Conservation (phyloP, 2,329 filamentous ascomycete species). For the Colletotrichum acutatum region DNA sequence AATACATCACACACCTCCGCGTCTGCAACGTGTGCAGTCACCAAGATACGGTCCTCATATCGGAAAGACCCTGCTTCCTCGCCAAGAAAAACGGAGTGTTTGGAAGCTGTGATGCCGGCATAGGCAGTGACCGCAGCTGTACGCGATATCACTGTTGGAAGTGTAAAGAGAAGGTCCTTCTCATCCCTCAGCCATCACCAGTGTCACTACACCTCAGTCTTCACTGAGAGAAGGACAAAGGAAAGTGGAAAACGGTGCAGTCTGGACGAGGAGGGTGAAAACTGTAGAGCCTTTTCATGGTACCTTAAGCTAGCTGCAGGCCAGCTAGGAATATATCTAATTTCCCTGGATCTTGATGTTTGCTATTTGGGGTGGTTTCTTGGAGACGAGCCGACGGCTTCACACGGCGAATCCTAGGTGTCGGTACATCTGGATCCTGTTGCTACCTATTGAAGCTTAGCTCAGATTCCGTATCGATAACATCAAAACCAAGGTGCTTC, state of each 20-base stretch:
- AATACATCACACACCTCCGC: constrained; percentile 49
- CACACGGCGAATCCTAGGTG: not conserved
- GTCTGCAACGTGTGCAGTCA: constrained; percentile 47
- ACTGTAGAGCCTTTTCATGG: not conserved
- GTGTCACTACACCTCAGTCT: constrained; percentile 19
- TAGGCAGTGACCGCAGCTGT: constrained; percentile 42
- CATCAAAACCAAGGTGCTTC: not conserved
- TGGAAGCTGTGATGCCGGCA: constrained; percentile 48
- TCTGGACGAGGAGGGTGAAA: not conserved
- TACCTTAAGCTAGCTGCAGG: not conserved
- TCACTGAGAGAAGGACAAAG: not conserved
- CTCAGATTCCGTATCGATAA: not conserved
- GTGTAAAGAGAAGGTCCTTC: constrained; percentile 44
- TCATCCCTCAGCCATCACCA: constrained; percentile 11
- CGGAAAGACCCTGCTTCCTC: constrained; percentile 46
- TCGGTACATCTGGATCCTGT: not conserved
- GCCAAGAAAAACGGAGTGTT: constrained; percentile 46
- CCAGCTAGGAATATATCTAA: not conserved
- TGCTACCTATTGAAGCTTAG: constrained; percentile 18
- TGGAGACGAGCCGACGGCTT: not conserved
- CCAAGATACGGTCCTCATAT: constrained; percentile 51
- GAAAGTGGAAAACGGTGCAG: not conserved
- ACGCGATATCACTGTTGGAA: constrained; percentile 49
- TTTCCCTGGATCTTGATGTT: not conserved
- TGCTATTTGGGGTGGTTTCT: not conserved